Evolutionary conservation across 495 filamentous ascomycete genomes (phyloP).

Genomic region (Oidiodendron maius): DNA sequence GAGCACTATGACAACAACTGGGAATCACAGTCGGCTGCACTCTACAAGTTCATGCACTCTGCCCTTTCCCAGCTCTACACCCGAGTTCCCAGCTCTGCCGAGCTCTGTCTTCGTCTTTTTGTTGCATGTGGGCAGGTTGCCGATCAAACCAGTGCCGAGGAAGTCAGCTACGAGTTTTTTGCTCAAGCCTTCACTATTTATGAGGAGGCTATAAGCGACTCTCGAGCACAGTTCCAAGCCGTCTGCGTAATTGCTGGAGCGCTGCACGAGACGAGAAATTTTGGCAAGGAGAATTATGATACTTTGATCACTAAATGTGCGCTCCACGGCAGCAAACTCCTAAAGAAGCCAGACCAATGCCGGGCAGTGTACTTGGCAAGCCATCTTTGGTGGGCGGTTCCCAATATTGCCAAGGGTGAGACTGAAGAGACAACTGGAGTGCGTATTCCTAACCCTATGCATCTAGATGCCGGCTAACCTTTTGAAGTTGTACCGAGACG

Average conservation of each 20-base stretch:
- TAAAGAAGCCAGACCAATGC: constrained; percentile 98
- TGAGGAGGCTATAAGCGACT: constrained; percentile 92
- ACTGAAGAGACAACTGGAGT: constrained; percentile 73
- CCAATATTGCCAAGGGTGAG: constrained; percentile 74
- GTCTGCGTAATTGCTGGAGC: constrained; percentile 92
- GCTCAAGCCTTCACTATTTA: constrained; percentile 98
- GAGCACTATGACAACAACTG: constrained; percentile 96
- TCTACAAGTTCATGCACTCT: constrained; percentile 93
- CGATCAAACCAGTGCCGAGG: constrained; percentile 87
- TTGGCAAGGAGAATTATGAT: constrained; percentile 95
- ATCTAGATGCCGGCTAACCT: constrained; percentile 19
- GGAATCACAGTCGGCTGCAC: constrained; percentile 78
- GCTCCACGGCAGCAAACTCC: constrained; percentile 89
- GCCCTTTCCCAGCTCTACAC: constrained; percentile 83
- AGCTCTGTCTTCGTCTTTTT: constrained; percentile 83
- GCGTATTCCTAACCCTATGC: constrained; percentile 30
- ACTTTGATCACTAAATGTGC: constrained; percentile 97
- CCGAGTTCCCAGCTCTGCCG: constrained; percentile 71
- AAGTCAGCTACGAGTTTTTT: constrained; percentile 97
- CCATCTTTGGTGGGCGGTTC: constrained; percentile 96
- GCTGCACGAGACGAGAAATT: constrained; percentile 77
- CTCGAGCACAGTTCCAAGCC: constrained; percentile 93
- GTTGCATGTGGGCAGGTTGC: constrained; percentile 88
- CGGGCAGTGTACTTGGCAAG: constrained; percentile 92
- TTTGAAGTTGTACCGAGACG: constrained; percentile 86